Evolutionary conservation across 2,329 filamentous ascomycete species (phyloP).

Genomic region (Hypomyces perniciosus): DNA sequence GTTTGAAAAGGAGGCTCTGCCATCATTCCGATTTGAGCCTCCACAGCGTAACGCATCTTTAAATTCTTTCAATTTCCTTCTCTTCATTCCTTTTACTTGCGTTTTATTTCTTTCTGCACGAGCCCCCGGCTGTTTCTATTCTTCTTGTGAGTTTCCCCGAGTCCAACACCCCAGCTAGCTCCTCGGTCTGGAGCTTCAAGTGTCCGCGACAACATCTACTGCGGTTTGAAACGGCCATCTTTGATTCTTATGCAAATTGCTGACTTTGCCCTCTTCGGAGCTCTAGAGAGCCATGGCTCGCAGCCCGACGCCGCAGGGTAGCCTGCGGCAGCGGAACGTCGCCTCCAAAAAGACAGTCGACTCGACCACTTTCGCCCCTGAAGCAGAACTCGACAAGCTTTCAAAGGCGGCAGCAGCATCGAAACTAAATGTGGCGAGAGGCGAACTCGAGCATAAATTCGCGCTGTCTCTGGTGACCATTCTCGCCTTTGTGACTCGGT

Average conservation of each 20-base stretch:
- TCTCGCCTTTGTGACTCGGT: conserved; percentile 83
- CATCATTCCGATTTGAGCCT: conserved; percentile 8
- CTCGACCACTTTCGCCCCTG: conserved; percentile 31
- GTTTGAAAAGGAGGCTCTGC: conserved; percentile 9
- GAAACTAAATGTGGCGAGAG: conserved; percentile 32
- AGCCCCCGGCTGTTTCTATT: not conserved
- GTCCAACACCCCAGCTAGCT: not conserved
- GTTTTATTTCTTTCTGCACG: conserved; percentile 8
- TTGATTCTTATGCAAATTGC: conserved; percentile 1
- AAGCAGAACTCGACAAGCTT: conserved; percentile 47
- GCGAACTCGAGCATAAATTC: conserved; percentile 81
- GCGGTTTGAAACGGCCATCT: no score
- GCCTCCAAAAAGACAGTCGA: conserved; percentile 43
- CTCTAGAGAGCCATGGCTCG: conserved; percentile 37
- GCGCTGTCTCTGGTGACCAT: conserved; percentile 70
- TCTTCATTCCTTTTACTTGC: conserved; percentile 12
- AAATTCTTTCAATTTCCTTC: conserved; percentile 9
- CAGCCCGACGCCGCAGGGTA: conserved; percentile 48
- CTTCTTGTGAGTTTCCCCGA: conserved; percentile 15
- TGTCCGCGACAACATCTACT: not conserved
- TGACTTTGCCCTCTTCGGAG: conserved; percentile 15
- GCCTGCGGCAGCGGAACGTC: conserved; percentile 54
- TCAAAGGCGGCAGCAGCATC: conserved; percentile 29
- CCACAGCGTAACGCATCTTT: conserved; percentile 6
- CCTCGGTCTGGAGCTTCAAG: not conserved